phyloP scores from a whole-genome alignment of 192 early-diverging fungal genomes.

The Lobulomyces angularis region DNA sequence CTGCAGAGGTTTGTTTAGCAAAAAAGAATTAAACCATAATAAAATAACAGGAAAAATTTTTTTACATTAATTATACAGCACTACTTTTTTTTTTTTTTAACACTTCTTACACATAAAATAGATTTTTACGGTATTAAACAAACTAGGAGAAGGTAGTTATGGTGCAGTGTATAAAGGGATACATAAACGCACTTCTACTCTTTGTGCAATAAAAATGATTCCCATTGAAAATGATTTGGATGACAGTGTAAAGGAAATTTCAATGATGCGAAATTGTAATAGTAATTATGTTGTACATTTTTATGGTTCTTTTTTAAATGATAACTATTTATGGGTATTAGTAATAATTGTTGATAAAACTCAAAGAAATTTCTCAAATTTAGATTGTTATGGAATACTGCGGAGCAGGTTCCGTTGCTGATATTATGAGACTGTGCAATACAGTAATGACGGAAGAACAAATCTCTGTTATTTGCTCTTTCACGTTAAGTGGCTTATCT shows the following conservation, averaged over 20 bases:
- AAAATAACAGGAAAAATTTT: too few species aligned
- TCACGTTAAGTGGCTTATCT: conserved; percentile 35
- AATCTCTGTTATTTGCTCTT: conserved; percentile 33
- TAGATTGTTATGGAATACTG: conserved; percentile 58
- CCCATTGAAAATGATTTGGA: conserved; percentile 33
- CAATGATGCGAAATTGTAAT: conserved; percentile 34
- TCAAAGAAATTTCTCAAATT: not conserved
- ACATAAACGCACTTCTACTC: conserved; percentile 23
- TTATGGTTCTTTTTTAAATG: conserved; percentile 34
- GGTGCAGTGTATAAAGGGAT: conserved; percentile 44
- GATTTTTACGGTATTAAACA: too few species aligned
- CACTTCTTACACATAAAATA: too few species aligned
- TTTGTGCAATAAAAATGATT: conserved; percentile 38
- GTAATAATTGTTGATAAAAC: not conserved
- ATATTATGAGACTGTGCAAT: conserved; percentile 34
- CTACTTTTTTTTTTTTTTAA: too few species aligned
- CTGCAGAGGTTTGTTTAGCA: too few species aligned
- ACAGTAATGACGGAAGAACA: conserved; percentile 33
- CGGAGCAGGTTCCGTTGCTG: conserved; percentile 38
- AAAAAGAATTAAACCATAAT: too few species aligned
- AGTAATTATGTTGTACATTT: conserved; percentile 33
- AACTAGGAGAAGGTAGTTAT: too few species aligned
- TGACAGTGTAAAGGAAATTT: conserved; percentile 39
- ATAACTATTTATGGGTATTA: conserved; percentile 34
- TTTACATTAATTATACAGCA: too few species aligned